Evolutionary conservation across 441 rosid species (phyloP).

Genomic region (Jatropha multifida): DNA sequence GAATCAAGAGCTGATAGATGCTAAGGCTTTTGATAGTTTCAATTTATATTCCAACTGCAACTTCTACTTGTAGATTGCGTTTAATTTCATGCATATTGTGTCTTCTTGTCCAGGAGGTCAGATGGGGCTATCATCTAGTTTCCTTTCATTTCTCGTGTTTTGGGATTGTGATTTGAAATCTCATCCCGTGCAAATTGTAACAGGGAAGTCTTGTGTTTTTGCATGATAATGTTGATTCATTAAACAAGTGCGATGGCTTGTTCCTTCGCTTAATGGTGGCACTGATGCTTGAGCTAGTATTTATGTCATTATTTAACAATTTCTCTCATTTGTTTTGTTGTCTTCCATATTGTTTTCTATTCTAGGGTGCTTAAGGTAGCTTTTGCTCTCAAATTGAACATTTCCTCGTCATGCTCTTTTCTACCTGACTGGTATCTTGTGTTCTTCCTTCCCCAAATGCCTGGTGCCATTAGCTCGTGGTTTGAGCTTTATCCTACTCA

Average conservation of each 20-base stretch:
- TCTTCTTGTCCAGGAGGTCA: not conserved
- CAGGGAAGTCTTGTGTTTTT: not conserved
- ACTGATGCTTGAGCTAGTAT: not conserved
- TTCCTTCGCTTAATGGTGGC: not conserved
- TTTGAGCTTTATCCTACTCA: not conserved
- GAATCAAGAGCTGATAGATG: no score
- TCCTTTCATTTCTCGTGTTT: not conserved
- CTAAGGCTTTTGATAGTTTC: no score
- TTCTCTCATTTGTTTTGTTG: not conserved
- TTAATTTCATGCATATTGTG: not conserved
- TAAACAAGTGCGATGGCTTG: not conserved
- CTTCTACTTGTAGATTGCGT: not conserved
- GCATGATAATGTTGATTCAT: not conserved
- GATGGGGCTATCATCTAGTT: not conserved
- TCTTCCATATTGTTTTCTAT: not conserved
- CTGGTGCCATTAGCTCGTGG: not conserved
- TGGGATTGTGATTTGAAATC: not conserved
- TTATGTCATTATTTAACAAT: not conserved
- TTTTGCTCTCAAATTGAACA: not conserved
- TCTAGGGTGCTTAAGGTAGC: not conserved
- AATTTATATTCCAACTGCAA: not conserved
- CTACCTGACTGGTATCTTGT: not conserved
- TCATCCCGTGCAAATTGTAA: not conserved
- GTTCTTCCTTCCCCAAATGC: not conserved
- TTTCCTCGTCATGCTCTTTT: no score